Conservation (phyloP, 2,329 filamentous ascomycete genomes). For the Cytospora paraplurivora region DNA sequence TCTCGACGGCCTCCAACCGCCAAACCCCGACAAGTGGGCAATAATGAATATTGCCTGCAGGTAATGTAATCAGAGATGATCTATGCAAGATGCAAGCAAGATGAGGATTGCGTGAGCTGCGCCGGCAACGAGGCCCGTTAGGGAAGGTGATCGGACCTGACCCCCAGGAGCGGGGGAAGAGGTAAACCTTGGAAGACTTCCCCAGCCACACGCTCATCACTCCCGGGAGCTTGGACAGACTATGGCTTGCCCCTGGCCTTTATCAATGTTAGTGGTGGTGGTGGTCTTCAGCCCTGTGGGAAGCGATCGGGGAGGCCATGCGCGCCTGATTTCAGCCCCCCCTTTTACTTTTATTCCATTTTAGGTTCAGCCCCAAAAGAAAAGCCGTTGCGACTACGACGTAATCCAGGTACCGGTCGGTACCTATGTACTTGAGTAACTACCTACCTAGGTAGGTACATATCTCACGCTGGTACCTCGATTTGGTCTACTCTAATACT, state of each 20-base stretch:
- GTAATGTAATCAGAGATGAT: slow-evolving; percentile 23
- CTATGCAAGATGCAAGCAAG: slow-evolving; percentile 26
- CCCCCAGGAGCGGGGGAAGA: slow-evolving; percentile 16
- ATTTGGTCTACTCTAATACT: neutral
- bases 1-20: slow-evolving; percentile 24
- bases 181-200: neutral
- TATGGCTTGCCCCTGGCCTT: slow-evolving; percentile 11
- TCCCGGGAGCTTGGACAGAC: slow-evolving; percentile 17
- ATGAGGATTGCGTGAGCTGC: slow-evolving; percentile 12
- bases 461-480: neutral
- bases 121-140: slow-evolving; percentile 1
- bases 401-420: slow-evolving; percentile 11
- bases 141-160: slow-evolving; percentile 7
- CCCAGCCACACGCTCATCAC: neutral
- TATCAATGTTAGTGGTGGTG: neutral
- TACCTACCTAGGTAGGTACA: no score
- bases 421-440: no score
- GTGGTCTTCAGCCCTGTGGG: slow-evolving; percentile 7
- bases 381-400: slow-evolving; percentile 16
- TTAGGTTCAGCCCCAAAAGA: slow-evolving; percentile 19
- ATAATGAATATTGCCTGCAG: slow-evolving; percentile 21
- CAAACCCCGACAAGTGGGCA: neutral
- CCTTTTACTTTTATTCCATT: neutral
- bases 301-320: neutral
- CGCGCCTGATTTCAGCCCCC: neutral